Evolutionary conservation across 78 protist genomes (phyloP).

Genomic region (Dictyostelium citrinum): DNA sequence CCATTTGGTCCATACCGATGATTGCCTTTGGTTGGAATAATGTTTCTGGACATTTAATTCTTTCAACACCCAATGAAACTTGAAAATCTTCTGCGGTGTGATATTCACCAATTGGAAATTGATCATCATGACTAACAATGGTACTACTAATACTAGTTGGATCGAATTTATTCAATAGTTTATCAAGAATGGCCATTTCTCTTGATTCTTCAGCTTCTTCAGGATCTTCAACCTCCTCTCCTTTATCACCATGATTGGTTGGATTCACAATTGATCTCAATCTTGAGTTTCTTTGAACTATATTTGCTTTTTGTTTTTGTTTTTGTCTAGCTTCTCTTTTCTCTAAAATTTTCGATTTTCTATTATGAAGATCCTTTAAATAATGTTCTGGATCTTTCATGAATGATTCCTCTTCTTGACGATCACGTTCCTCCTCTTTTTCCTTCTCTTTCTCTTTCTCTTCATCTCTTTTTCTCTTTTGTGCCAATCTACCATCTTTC

Average conservation of each 20-base stretch:
- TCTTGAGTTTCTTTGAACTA: constrained; percentile 35
- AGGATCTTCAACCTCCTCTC: background rate
- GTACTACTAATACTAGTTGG: constrained; percentile 1
- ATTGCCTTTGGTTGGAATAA: constrained; percentile 73
- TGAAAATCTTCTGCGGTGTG: constrained; percentile 54
- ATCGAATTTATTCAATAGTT: constrained; percentile 53
- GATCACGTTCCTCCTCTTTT: constrained; percentile 4
- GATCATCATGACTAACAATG: background rate
- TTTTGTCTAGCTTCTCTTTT: constrained; percentile 13
- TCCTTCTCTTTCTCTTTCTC: constrained; percentile 47
- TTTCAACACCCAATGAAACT: constrained; percentile 59
- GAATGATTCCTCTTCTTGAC: constrained; percentile 38
- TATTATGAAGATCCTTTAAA: background rate
- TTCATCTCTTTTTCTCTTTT: constrained; percentile 68
- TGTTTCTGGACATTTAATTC: constrained; percentile 64
- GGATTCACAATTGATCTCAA: background rate
- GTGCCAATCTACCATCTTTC: constrained; percentile 31
- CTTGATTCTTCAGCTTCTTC: constrained; percentile 44
- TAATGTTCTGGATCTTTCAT: constrained; percentile 52
- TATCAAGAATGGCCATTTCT: constrained; percentile 9
- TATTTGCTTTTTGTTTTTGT: background rate
- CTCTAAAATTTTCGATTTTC: background rate
- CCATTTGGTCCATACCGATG: constrained; percentile 64
- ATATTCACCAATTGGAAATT: background rate
- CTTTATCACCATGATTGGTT: background rate